Conservation (phyloP, 2,329 filamentous ascomycete species). For the Fusarium sp. region DNA sequence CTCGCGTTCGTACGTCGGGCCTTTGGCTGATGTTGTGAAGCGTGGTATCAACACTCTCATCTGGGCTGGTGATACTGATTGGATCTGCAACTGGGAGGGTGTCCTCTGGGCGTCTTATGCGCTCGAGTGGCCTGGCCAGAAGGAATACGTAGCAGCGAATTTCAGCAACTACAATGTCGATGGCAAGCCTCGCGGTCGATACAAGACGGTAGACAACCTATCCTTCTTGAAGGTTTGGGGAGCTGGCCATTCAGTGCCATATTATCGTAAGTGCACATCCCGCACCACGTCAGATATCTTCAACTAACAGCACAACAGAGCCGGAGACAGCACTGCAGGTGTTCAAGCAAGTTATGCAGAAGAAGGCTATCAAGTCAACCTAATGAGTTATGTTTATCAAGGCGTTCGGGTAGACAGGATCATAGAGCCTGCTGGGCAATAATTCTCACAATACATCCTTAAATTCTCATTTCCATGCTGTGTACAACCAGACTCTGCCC, state of each 20-base stretch:
- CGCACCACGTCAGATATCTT: not conserved
- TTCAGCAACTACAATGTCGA: constrained; percentile 60
- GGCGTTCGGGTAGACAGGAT: constrained; percentile 11
- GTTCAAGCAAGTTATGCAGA: constrained; percentile 47
- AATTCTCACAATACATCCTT: constrained; percentile 8
- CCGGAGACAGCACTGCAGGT: constrained; percentile 45
- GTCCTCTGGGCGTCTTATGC: constrained; percentile 59
- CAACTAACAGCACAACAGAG: constrained; percentile 33
- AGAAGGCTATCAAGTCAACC: constrained; percentile 37
- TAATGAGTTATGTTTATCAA: constrained; percentile 11
- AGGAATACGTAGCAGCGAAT: constrained; percentile 52
- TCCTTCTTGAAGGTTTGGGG: constrained; percentile 69
- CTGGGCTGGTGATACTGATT: constrained; percentile 69
- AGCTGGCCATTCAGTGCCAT: constrained; percentile 67
- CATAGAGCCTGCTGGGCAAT: not conserved
- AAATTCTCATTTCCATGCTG: not conserved
- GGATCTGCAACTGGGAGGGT: constrained; percentile 70
- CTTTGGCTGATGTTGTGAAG: constrained; percentile 59
- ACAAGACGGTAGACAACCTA: constrained; percentile 66
- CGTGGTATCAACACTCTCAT: constrained; percentile 62
- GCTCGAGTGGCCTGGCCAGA: constrained; percentile 56
- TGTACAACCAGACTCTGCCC: not conserved
- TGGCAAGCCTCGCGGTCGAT: constrained; percentile 60
- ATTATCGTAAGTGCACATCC: constrained; percentile 50
- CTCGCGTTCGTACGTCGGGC: constrained; percentile 58